A percentile compares a stretch with the other conserved stretches of the same genome.
Evolutionary conservation across 176 grass and related monocot species (phyloP).

Genomic region (Avena atlantica): DNA sequence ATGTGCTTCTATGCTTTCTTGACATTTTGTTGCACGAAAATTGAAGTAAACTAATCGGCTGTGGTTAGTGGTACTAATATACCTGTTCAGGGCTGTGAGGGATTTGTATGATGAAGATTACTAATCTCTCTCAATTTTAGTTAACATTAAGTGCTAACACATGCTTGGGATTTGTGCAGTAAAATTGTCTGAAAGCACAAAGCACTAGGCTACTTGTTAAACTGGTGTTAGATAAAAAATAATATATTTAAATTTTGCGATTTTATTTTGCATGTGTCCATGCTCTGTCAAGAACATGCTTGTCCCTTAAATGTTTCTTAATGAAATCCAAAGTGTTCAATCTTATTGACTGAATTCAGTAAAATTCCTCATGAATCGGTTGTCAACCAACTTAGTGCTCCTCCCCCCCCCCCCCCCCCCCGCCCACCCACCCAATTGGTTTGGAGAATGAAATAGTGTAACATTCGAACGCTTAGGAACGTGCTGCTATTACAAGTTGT

Average conservation of each 20-base stretch:
- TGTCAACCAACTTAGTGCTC: neutral
- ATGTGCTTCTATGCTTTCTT: neutral
- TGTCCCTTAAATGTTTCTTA: constrained; percentile 19
- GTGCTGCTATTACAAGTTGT: neutral
- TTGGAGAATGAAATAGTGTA: constrained; percentile 4
- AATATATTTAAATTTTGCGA: neutral
- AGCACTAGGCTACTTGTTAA: neutral
- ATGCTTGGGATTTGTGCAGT: neutral
- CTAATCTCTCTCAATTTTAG: neutral
- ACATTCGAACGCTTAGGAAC: neutral
- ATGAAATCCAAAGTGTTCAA: constrained; percentile 28
- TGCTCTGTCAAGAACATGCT: constrained; percentile 15
- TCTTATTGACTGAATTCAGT: neutral
- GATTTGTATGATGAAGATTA: neutral
- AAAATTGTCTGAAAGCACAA: neutral
- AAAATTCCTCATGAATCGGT: neutral
- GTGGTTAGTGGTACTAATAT: neutral
- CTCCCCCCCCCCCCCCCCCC: too few relatives aligned
- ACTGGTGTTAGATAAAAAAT: neutral
- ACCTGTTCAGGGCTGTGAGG: neutral
- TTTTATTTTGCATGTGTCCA: neutral
- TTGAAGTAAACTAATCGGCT: neutral
- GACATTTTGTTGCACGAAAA: neutral
- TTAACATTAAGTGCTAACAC: neutral
- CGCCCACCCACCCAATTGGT: too few relatives aligned